Percentiles rank a stretch among this genome's conserved stretches.
phyloP scores from a whole-genome alignment of 1,139 yeast species.

The Saccharomycopsis crataegensis region DNA sequence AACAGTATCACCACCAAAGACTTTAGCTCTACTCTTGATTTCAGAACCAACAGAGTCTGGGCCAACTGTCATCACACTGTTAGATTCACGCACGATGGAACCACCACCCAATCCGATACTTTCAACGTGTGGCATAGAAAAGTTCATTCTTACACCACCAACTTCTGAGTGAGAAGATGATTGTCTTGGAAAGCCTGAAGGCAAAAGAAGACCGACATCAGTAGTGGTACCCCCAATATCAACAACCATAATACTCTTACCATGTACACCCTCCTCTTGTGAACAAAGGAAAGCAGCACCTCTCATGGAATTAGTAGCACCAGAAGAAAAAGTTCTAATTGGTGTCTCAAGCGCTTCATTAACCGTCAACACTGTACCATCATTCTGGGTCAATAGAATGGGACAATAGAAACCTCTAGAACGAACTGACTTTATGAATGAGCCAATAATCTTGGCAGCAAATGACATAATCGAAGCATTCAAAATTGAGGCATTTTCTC shows the following conservation, averaged over 20 bases:
- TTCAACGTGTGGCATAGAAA: slow-evolving; percentile 40
- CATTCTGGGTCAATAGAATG: slow-evolving; percentile 35
- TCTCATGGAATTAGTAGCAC: slow-evolving; percentile 41
- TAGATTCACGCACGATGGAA: slow-evolving; percentile 30
- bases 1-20: slow-evolving; percentile 33
- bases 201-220: slow-evolving; percentile 36
- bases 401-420: slow-evolving; percentile 31
- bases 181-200: slow-evolving; percentile 36
- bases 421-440: slow-evolving; percentile 31
- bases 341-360: slow-evolving; percentile 32
- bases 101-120: slow-evolving; percentile 40
- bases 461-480: slow-evolving; percentile 36
- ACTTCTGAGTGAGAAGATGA: slow-evolving; percentile 32
- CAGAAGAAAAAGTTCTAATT: slow-evolving; percentile 37
- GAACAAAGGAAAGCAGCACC: slow-evolving; percentile 37
- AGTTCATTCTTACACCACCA: slow-evolving; percentile 38
- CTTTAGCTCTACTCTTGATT: slow-evolving; percentile 27
- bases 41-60: slow-evolving; percentile 38
- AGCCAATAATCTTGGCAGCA: slow-evolving; percentile 31
- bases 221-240: slow-evolving; percentile 43
- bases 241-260: slow-evolving; percentile 30
- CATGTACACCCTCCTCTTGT: slow-evolving; percentile 26
- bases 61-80: slow-evolving; percentile 29
- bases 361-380: slow-evolving; percentile 35
- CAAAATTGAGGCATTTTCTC: slow-evolving; percentile 38